Evolutionary conservation across 179 eudicot genomes (phyloP).

Genomic region (Beta corolliflora): DNA sequence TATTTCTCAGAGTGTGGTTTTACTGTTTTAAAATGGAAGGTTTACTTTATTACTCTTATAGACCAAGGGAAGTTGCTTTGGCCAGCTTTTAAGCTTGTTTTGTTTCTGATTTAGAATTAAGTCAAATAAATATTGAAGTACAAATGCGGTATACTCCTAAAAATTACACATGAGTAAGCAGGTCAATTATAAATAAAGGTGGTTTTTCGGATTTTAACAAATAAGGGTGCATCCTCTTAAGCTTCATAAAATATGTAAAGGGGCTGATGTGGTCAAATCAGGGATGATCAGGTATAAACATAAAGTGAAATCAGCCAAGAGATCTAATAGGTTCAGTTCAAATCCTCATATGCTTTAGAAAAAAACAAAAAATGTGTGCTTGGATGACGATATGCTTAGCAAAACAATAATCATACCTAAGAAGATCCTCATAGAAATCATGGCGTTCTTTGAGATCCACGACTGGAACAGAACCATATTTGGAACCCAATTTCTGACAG

Average conservation of each 20-base stretch:
- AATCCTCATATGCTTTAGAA: no score
- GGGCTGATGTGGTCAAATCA: no score
- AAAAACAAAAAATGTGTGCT: background rate
- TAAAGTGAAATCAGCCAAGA: no score
- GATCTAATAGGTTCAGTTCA: no score
- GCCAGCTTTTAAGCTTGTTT: background rate
- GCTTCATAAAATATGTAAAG: no score
- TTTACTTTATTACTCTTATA: background rate
- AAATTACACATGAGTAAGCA: no score
- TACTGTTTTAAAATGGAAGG: background rate
- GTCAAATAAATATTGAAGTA: background rate
- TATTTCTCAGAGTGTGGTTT: background rate
- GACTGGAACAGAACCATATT: slow-evolving; percentile 70
- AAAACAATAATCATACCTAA: slow-evolving; percentile 57
- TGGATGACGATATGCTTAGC: background rate
- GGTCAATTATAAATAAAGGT: background rate
- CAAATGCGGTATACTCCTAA: no score
- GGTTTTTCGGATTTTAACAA: background rate
- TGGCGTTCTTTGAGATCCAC: slow-evolving; percentile 58
- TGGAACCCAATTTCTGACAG: slow-evolving; percentile 81
- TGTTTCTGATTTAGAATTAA: background rate
- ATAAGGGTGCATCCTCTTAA: no score
- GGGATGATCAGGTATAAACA: no score
- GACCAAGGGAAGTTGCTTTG: background rate
- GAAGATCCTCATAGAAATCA: slow-evolving; percentile 79